Evolutionary conservation across 495 filamentous ascomycete genomes (phyloP), one percentile per base, ranked within the genome.

Genomic region (Xanthoparmelia taractica): DNA sequence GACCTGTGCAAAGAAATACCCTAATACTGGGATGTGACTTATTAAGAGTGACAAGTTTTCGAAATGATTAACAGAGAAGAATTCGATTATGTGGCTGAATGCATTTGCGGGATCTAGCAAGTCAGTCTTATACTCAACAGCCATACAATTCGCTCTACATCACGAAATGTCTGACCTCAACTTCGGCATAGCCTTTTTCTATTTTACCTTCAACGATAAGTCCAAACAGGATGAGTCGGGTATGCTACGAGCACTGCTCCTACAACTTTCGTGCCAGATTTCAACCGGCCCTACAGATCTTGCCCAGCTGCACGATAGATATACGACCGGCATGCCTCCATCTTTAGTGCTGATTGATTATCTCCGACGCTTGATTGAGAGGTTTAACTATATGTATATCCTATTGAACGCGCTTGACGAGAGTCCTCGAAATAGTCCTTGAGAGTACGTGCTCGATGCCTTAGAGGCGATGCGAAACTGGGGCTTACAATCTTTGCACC

Each of bases 61-160:
- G 31, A 63, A n/a, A n/a, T 78, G 76, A 76, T 59, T 76, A 15
- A 57, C 12, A 3, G 57, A 73, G n/a, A 57, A 23, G 2, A 73
- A 75, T 48, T 77, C 76, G 3, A 73, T 77, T 25, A 62, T 78
- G 0, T 78, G 76, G 76, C 55, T 78, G 0, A 67, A 73, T 47
- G 76, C 76, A 1, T 75, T 77, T 57, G 69, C 76, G 11, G 76
- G 75, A 38, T 77, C 71, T 67, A 74, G 76, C 20, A 78, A 77
- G 58, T 76, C 73, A 17, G 68, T 78, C n/a, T 69, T 76, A 0
- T 75, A 72, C 58, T 76, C 75, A 17, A 73, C 69, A 12, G 68
- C 69, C 34, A 75, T 75, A 12, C 60, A 77, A 31, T 17, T 68
- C 64, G 66, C 63, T 10, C 59, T 69, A 20, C 64, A 48, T 10